These are phyloP conservation scores for Thamnidium elegans DNA, from an alignment of 192 early-diverging fungal species.

Conservation along the genomic window DNA sequence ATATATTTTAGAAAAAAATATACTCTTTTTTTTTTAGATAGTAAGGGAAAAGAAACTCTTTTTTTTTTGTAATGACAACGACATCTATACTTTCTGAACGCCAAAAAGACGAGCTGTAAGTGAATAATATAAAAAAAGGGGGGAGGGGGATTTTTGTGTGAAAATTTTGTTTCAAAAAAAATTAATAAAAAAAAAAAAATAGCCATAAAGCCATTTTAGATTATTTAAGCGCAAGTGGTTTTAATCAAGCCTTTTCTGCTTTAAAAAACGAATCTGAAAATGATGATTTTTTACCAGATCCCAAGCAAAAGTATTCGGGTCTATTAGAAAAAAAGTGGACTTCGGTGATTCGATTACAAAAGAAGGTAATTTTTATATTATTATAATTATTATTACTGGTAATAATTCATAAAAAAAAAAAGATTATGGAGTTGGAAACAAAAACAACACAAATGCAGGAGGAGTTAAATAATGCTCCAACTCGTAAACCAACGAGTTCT, in stretches of 20 bases:
- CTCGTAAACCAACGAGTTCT: slow-evolving; percentile 48
- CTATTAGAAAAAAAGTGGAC: slow-evolving; percentile 93
- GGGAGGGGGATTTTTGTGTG: background rate
- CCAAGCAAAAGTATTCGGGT: slow-evolving; percentile 75
- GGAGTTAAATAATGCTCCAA: slow-evolving; percentile 60
- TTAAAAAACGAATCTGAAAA: slow-evolving; percentile 73
- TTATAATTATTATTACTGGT: background rate
- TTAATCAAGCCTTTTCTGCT: slow-evolving; percentile 61
- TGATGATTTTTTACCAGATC: slow-evolving; percentile 67
- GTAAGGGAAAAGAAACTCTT: too few relatives aligned
- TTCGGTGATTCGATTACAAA: slow-evolving; percentile 89
- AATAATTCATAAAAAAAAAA: background rate
- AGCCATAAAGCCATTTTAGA: slow-evolving; percentile 83
- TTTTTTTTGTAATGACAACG: slow-evolving; percentile 22
- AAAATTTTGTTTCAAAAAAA: too few relatives aligned
- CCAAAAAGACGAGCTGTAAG: slow-evolving; percentile 75
- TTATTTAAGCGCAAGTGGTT: slow-evolving; percentile 79
- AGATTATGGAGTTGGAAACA: slow-evolving; percentile 91
- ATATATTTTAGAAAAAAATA: too few relatives aligned
- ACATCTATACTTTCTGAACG: slow-evolving; percentile 62
- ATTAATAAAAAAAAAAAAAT: background rate
- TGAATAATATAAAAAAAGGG: background rate
- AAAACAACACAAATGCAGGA: slow-evolving; percentile 77
- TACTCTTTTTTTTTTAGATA: too few relatives aligned
- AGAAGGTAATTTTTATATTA: slow-evolving; percentile 63